Percentiles rank a stretch among this genome's conserved stretches.
These are phyloP conservation scores for Mucor indicus DNA, from an alignment of 371 early-diverging fungal genomes.

Conservation along the genomic window DNA sequence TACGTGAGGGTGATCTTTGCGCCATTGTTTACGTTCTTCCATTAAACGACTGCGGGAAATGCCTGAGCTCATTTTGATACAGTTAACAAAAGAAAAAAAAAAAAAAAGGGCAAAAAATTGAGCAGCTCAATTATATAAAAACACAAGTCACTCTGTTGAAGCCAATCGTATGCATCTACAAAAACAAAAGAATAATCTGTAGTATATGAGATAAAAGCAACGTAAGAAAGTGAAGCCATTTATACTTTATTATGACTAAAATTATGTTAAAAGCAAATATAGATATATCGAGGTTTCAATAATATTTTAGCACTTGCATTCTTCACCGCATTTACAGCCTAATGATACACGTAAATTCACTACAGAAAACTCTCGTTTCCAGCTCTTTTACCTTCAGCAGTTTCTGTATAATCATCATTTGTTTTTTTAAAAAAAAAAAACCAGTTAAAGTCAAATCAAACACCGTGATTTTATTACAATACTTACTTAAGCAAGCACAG, in stretches of 20 bases:
- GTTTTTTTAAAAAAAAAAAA: neutral
- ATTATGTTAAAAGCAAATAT: neutral
- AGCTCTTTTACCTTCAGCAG: neutral
- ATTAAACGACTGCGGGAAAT: conserved; percentile 78
- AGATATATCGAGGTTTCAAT: neutral
- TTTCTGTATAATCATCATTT: neutral
- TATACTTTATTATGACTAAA: neutral
- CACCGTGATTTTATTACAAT: neutral
- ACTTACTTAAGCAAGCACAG: conserved; percentile 18
- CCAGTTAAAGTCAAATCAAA: neutral
- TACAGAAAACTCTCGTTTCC: neutral
- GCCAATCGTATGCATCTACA: too few relatives aligned
- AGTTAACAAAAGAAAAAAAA: conserved; percentile 1
- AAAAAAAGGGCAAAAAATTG: neutral
- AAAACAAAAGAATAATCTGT: too few relatives aligned
- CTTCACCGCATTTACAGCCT: conserved; percentile 7
- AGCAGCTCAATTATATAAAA: neutral
- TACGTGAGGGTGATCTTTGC: conserved; percentile 95
- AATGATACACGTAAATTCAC: neutral
- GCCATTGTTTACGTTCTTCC: conserved; percentile 97
- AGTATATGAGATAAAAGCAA: too few relatives aligned
- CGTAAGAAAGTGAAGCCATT: too few relatives aligned
- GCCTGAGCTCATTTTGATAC: conserved; percentile 56
- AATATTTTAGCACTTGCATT: conserved; percentile 8
- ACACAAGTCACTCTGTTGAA: too few relatives aligned